Conservation (phyloP, 1,284 basidiomycete genomes). For the Sanghuangporus baumii region DNA sequence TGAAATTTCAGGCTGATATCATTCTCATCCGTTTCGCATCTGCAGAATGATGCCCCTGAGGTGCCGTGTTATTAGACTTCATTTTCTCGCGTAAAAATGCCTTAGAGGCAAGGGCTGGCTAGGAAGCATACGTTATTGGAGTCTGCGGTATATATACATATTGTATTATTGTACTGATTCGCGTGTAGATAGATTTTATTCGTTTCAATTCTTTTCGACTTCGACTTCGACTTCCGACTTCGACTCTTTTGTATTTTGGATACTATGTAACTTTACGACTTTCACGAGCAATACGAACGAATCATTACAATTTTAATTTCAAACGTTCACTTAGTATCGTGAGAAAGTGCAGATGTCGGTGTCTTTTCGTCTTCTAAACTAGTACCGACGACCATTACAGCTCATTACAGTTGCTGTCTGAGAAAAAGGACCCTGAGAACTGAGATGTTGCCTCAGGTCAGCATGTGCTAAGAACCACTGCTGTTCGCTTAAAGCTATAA, state of each 20-base stretch:
- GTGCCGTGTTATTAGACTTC: constrained; percentile 6
- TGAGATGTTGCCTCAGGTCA: not conserved
- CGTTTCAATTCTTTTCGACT: not conserved
- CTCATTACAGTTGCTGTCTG: not conserved
- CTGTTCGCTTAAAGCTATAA: not conserved
- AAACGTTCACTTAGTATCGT: not conserved
- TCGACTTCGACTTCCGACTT: not conserved
- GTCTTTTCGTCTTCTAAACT: not conserved
- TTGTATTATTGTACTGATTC: not conserved
- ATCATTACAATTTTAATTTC: not conserved
- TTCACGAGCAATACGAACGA: not conserved
- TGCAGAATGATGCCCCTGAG: constrained; percentile 14
- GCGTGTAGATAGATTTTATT: constrained; percentile 3
- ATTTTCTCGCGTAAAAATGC: not conserved
- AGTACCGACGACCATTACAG: not conserved
- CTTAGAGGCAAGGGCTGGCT: not conserved
- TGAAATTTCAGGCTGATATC: not conserved
- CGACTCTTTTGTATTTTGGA: not conserved
- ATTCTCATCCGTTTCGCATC: not conserved
- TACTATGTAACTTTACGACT: not conserved
- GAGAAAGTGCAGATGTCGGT: not conserved
- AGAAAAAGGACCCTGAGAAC: not conserved
- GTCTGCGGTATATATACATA: not conserved
- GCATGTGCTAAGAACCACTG: not conserved
- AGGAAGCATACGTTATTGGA: not conserved